Conservation (phyloP, 257 asterid genomes). For the Solanum megistacrolobum region DNA sequence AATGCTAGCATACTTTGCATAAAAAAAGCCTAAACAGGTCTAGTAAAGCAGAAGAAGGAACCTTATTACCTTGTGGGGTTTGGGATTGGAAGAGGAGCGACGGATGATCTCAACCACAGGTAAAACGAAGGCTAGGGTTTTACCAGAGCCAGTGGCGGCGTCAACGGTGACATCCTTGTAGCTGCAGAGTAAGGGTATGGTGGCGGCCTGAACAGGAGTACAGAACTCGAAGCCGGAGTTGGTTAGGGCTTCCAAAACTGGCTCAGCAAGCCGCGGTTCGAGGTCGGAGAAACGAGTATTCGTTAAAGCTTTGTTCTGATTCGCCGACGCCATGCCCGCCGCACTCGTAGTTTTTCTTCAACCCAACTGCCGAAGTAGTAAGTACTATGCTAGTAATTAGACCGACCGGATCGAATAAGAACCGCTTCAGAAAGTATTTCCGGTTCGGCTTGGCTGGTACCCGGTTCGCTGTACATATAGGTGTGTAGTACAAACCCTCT, state of each 20-base stretch:
- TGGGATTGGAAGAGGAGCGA: slow-evolving; percentile 49
- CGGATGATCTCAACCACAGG: slow-evolving; percentile 87
- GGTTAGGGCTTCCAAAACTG: slow-evolving; percentile 55
- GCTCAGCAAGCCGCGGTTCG: slow-evolving; percentile 55
- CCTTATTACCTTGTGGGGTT: slow-evolving; percentile 68
- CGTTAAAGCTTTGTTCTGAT: slow-evolving; percentile 72
- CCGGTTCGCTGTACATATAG: neutral
- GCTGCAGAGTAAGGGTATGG: slow-evolving; percentile 76
- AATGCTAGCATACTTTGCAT: neutral
- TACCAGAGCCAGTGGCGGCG: slow-evolving; percentile 97
- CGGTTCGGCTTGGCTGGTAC: neutral
- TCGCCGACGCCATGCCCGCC: slow-evolving; percentile 7
- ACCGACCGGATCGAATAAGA: neutral
- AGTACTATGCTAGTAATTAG: neutral
- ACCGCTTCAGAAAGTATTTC: neutral
- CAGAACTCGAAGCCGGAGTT: slow-evolving; percentile 66
- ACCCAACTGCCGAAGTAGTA: neutral
- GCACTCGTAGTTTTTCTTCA: neutral
- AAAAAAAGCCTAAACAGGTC: neutral
- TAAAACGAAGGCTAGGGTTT: slow-evolving; percentile 75
- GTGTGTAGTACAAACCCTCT: no score
- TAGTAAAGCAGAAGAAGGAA: neutral
- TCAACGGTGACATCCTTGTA: slow-evolving; percentile 84
- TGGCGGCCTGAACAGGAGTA: slow-evolving; percentile 92
- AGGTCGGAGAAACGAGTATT: slow-evolving; percentile 72